Base-by-base conservation (phyloP, 345 rosid genomes). In the Hibiscus tridactylites region DNA sequence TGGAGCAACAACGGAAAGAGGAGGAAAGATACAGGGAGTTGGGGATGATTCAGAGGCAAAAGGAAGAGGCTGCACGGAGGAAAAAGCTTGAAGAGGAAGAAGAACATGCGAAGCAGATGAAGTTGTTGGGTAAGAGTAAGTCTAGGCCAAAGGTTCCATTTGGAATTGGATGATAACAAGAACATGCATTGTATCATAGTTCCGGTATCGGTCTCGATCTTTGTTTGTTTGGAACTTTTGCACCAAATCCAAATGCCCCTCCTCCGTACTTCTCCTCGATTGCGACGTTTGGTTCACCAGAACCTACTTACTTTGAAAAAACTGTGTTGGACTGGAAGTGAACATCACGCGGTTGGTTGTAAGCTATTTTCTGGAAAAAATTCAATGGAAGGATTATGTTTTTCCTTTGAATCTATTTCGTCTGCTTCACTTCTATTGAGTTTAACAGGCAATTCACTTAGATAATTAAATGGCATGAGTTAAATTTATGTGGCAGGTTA, bases 61-160 rank as follows among this genome's bases (percentile, higher is more conserved):
- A 91, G 62, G 97, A 85, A 74, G 97, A 89, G 71, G 90, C 84
- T 70, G 86, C 87, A 24, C 74, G 91, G 58, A 84, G 97, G 31
- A 91, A 89, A 67, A 86, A 83, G 71, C 78, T 86, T 71, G 92
- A 89, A 78, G 91, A 88, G 76, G 97, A 88, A 74, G 94, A 90
- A 78, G 93, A 90, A 72, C 85, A 72, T 35, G 77, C 77, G 1
- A 85, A 83, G 21, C 82, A 84, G 44, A 75, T 63, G 76, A 83
- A 64, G 74, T 61, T 68, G 71, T 70, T 68, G 47, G 76, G 80
- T 59, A 87, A 86, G 72, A 84, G 63, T 74, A 85, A 86, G 77
- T 78, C 89, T 17, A 80, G 88, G 13, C 69, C 85, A 6, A 88
- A 84, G 79, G 63, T 39, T 77, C 78, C 87, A 24, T 87, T 75